phyloP scores from a whole-genome alignment of 2,329 filamentous ascomycete species.

The Didymella keratinophila region DNA sequence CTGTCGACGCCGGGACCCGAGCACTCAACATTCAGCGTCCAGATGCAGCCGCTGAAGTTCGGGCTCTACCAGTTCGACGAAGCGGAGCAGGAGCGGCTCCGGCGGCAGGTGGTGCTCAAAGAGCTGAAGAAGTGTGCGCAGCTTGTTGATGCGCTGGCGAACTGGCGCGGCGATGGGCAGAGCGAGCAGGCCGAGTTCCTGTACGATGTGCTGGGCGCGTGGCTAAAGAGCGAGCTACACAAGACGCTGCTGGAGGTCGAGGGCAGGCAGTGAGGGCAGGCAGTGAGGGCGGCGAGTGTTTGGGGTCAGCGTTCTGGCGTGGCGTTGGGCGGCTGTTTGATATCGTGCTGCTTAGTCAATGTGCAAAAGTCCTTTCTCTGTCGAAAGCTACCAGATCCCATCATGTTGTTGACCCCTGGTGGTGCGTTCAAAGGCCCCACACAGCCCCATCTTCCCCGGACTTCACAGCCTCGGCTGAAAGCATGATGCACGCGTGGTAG shows the following conservation, averaged over 20 bases:
- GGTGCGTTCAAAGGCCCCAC: no score
- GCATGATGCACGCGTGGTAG: constrained; percentile 22
- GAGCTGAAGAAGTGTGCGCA: constrained; percentile 42
- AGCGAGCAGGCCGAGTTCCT: constrained; percentile 40
- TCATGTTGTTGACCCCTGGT: background rate
- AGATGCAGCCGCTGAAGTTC: constrained; percentile 38
- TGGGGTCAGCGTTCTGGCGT: constrained; percentile 2
- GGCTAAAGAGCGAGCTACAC: constrained; percentile 44
- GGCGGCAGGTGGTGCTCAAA: constrained; percentile 37
- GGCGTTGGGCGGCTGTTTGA: constrained; percentile 2
- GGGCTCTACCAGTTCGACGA: constrained; percentile 41
- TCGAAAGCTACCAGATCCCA: no score
- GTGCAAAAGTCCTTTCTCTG: background rate
- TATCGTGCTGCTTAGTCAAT: background rate
- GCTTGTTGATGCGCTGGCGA: constrained; percentile 41
- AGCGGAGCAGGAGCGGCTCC: constrained; percentile 35
- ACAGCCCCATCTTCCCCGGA: background rate
- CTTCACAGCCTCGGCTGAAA: constrained; percentile 31
- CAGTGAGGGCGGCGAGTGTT: constrained; percentile 2
- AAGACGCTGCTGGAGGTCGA: constrained; percentile 40
- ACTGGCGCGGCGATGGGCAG: constrained; percentile 33
- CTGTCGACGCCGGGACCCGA: constrained; percentile 28
- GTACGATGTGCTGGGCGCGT: constrained; percentile 43
- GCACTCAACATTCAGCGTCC: constrained; percentile 30
- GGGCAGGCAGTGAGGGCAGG: constrained; percentile 21